These are phyloP conservation scores for Lophium mytilinum DNA, from an alignment of 495 filamentous ascomycete species.

Conservation along the genomic window DNA sequence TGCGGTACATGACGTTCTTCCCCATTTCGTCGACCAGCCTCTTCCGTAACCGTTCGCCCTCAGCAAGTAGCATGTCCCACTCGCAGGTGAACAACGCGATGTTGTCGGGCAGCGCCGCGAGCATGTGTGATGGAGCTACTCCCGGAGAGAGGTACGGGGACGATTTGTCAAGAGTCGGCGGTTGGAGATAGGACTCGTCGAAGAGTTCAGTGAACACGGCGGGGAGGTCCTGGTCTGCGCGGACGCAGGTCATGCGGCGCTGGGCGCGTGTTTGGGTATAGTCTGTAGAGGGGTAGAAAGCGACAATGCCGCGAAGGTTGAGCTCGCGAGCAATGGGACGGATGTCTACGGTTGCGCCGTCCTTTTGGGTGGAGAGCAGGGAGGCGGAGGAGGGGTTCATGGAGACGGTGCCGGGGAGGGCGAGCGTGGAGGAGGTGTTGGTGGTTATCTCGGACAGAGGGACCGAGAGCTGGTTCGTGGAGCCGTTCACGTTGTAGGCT, in stretches of 20 bases:
- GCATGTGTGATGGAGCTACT: conserved; percentile 46
- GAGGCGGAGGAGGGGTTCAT: conserved; percentile 18
- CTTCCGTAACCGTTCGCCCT: conserved; percentile 61
- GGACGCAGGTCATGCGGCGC: conserved; percentile 55
- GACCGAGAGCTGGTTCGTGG: neutral
- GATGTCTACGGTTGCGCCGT: conserved; percentile 10
- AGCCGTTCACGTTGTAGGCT: too few relatives aligned
- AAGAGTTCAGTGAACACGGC: conserved; percentile 73
- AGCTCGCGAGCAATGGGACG: conserved; percentile 22
- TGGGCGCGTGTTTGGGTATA: conserved; percentile 67
- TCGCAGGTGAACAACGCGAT: conserved; percentile 76
- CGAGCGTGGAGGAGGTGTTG: neutral
- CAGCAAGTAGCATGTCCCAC: conserved; percentile 81
- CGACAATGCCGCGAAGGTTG: conserved; percentile 50
- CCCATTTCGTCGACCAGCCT: conserved; percentile 49
- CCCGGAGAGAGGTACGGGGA: conserved; percentile 59
- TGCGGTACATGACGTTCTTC: conserved; percentile 60
- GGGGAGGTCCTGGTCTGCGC: conserved; percentile 66
- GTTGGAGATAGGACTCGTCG: conserved; percentile 70
- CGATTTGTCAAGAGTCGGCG: conserved; percentile 41
- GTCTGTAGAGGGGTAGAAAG: conserved; percentile 81
- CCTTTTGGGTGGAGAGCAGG: conserved; percentile 17
- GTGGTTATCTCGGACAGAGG: neutral
- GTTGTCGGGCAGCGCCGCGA: conserved; percentile 50
- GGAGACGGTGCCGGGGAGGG: conserved; percentile 6